These are phyloP conservation scores for Calycina marina DNA, from an alignment of 2,329 filamentous ascomycete genomes.

Conservation along the genomic window DNA sequence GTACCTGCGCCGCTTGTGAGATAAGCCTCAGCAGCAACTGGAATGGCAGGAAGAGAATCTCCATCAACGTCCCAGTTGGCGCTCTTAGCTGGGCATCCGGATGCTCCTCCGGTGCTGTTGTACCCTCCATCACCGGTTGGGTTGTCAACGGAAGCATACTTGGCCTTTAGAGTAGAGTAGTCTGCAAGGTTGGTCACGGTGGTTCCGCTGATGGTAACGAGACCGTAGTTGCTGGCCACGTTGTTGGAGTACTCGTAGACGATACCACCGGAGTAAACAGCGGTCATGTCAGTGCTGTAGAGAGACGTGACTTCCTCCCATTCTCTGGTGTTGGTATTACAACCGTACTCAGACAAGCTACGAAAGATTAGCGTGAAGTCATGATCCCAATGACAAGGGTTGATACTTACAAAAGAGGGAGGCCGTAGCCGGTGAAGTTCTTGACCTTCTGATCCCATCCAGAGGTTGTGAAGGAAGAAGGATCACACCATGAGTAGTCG, in stretches of 20 bases:
- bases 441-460: slow-evolving; percentile 58
- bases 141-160: slow-evolving; percentile 27
- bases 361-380: slow-evolving; percentile 6
- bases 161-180: slow-evolving; percentile 32
- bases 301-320: slow-evolving; percentile 70
- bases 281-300: slow-evolving; percentile 71
- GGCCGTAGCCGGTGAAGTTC: slow-evolving; percentile 51
- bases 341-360: slow-evolving; percentile 76
- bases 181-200: slow-evolving; percentile 29
- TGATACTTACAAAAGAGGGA: slow-evolving; percentile 35
- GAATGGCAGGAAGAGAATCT: slow-evolving; percentile 33
- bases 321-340: slow-evolving; percentile 64
- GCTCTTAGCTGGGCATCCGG: slow-evolving; percentile 30
- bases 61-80: slow-evolving; percentile 32
- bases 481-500: slow-evolving; percentile 53
- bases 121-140: slow-evolving; percentile 38
- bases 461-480: slow-evolving; percentile 40
- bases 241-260: slow-evolving; percentile 91
- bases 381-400: background rate
- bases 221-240: slow-evolving; percentile 60
- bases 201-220: slow-evolving; percentile 20
- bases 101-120: slow-evolving; percentile 23
- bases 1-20: slow-evolving; percentile 33
- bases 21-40: slow-evolving; percentile 27
- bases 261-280: slow-evolving; percentile 86